These are phyloP conservation scores for Acacia acuminata DNA, from an alignment of 306 rosid genomes.

Conservation along the genomic window DNA sequence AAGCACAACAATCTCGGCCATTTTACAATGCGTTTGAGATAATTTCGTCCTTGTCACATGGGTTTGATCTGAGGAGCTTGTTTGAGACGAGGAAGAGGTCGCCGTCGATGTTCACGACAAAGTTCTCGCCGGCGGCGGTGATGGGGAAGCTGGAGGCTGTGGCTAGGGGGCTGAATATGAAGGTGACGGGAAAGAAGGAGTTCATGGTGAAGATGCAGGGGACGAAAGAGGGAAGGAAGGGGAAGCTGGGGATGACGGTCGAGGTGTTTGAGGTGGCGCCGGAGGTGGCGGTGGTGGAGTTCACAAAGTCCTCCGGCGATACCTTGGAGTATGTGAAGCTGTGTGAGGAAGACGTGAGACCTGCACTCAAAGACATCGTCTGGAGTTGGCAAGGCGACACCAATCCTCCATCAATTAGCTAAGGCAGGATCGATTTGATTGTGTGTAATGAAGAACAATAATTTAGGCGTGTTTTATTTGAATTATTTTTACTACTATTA, in stretches of 20 bases:
- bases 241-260: slow-evolving; percentile 60
- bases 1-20: slow-evolving; percentile 37
- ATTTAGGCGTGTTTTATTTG: neutral
- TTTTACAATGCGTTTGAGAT: slow-evolving; percentile 88
- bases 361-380: slow-evolving; percentile 78
- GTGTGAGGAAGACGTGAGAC: slow-evolving; percentile 71
- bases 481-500: no score
- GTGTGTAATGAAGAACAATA: neutral
- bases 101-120: slow-evolving; percentile 62
- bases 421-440: neutral
- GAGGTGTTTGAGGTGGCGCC: slow-evolving; percentile 81
- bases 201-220: slow-evolving; percentile 62
- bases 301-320: slow-evolving; percentile 65
- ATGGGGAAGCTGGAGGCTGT: slow-evolving; percentile 51
- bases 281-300: slow-evolving; percentile 73
- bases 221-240: slow-evolving; percentile 65
- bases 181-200: slow-evolving; percentile 49
- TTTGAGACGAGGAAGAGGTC: slow-evolving; percentile 71
- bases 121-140: slow-evolving; percentile 54
- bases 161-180: slow-evolving; percentile 53
- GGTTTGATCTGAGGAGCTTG: slow-evolving; percentile 72
- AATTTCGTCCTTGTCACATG: slow-evolving; percentile 65
- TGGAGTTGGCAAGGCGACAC: slow-evolving; percentile 88
- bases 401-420: neutral
- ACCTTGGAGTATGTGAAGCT: slow-evolving; percentile 65